Conservation (phyloP, 1,284 basidiomycete species). For the Trichosporon sp. region DNA sequence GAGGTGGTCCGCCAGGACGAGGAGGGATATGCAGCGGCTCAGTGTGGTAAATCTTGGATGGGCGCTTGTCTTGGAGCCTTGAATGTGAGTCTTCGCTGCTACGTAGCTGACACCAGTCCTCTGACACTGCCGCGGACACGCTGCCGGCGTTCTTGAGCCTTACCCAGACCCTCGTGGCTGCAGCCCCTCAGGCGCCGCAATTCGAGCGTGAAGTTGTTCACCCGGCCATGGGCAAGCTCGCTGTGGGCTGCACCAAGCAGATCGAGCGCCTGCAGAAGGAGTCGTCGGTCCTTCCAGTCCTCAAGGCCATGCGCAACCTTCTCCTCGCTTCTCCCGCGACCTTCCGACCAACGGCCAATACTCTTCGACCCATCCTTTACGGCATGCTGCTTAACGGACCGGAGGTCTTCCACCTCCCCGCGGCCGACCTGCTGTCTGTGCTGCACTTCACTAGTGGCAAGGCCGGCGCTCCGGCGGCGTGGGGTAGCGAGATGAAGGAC, state of each 20-base stretch:
- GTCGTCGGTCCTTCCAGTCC: conserved; percentile 6
- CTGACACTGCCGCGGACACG: not conserved
- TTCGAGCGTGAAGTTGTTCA: conserved; percentile 44
- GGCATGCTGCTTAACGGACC: conserved; percentile 27
- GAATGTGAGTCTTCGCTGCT: conserved; percentile 20
- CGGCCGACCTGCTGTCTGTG: conserved; percentile 31
- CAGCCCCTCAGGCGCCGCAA: conserved; percentile 33
- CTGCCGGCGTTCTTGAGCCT: conserved; percentile 25
- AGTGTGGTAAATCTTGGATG: conserved; percentile 43
- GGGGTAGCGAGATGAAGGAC: conserved; percentile 36
- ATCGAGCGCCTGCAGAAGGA: conserved; percentile 24
- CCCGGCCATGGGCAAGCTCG: conserved; percentile 44
- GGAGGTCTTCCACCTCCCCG: conserved; percentile 8
- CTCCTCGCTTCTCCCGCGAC: conserved; percentile 39
- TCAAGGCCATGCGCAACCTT: conserved; percentile 26
- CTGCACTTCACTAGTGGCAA: conserved; percentile 43
- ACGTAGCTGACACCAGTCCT: conserved; percentile 8
- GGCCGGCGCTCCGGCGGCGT: conserved; percentile 34
- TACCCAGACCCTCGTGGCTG: conserved; percentile 26
- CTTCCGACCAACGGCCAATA: conserved; percentile 36
- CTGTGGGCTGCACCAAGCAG: conserved; percentile 32
- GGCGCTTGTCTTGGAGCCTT: conserved; percentile 29
- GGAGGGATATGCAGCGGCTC: conserved; percentile 38
- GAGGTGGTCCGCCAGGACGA: conserved; percentile 35
- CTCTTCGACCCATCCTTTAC: conserved; percentile 28